Evolutionary conservation across 441 rosid genomes (phyloP).

Genomic region (Euphorbia corollata): DNA sequence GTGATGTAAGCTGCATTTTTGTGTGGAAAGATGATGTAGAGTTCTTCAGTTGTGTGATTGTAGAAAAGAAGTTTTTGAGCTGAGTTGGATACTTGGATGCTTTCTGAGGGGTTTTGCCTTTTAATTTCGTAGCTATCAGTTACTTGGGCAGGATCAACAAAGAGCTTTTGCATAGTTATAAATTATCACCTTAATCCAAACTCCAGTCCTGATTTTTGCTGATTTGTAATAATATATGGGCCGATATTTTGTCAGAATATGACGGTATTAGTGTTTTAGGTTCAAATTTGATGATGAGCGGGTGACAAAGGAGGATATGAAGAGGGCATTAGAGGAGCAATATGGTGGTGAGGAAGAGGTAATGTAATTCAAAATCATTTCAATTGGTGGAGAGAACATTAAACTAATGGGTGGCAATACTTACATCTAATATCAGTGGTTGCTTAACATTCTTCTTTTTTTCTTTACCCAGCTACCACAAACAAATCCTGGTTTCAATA

Average conservation of each 20-base stretch:
- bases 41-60: background rate
- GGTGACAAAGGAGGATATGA: constrained; percentile 83
- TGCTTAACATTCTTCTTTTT: constrained; percentile 13
- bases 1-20: background rate
- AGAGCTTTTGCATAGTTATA: background rate
- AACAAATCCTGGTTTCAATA: constrained; percentile 85
- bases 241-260: background rate
- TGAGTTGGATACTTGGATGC: background rate
- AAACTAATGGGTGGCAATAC: background rate
- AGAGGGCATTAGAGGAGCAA: constrained; percentile 91
- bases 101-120: background rate
- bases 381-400: background rate
- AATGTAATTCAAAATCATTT: constrained; percentile 15
- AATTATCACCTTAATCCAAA: background rate
- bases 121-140: background rate
- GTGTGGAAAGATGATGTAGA: background rate
- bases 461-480: constrained; percentile 55
- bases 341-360: constrained; percentile 99
- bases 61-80: background rate
- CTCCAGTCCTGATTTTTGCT: background rate
- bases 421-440: constrained; percentile 8
- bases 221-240: background rate
- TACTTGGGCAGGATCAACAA: background rate
- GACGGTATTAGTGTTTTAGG: constrained; percentile 30
- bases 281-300: constrained; percentile 95